These are phyloP conservation scores for Orychophragmus violaceus DNA, from an alignment of 345 rosid species.

Conservation along the genomic window DNA sequence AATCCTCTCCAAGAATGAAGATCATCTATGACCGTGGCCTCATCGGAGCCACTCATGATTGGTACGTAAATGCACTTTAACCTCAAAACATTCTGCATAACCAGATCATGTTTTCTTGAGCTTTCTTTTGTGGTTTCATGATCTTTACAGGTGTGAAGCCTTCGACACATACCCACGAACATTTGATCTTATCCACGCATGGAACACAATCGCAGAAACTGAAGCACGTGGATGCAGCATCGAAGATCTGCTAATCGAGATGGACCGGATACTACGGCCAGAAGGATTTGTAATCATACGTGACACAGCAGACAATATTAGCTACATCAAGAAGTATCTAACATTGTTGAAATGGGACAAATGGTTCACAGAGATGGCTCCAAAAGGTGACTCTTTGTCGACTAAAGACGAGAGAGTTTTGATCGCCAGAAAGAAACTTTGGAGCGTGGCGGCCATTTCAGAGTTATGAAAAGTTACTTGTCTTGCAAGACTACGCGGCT, in stretches of 20 bases:
- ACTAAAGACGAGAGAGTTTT: slow-evolving; percentile 60
- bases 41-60: slow-evolving; percentile 93
- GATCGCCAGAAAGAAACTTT: slow-evolving; percentile 70
- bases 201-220: slow-evolving; percentile 64
- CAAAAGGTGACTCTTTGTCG: slow-evolving; percentile 63
- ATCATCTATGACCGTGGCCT: slow-evolving; percentile 91
- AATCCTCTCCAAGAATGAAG: slow-evolving; percentile 59
- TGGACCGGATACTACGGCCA: slow-evolving; percentile 86
- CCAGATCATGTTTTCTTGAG: not conserved
- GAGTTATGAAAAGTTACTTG: slow-evolving; percentile 5
- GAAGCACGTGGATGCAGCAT: slow-evolving; percentile 54
- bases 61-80: slow-evolving; percentile 39
- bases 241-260: slow-evolving; percentile 81
- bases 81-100: not conserved
- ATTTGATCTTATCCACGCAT: slow-evolving; percentile 90
- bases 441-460: slow-evolving; percentile 30
- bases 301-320: slow-evolving; percentile 59
- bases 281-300: slow-evolving; percentile 78
- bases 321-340: slow-evolving; percentile 47
- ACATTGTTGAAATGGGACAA: slow-evolving; percentile 76
- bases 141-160: slow-evolving; percentile 75
- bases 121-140: not conserved
- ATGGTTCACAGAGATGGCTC: slow-evolving; percentile 73
- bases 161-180: slow-evolving; percentile 92
- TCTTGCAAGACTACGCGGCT: not conserved